A percentile compares a stretch with the other conserved stretches of the same genome.
phyloP scores from a whole-genome alignment of 2,329 filamentous ascomycete species.

The Aureobasidium sp. region DNA sequence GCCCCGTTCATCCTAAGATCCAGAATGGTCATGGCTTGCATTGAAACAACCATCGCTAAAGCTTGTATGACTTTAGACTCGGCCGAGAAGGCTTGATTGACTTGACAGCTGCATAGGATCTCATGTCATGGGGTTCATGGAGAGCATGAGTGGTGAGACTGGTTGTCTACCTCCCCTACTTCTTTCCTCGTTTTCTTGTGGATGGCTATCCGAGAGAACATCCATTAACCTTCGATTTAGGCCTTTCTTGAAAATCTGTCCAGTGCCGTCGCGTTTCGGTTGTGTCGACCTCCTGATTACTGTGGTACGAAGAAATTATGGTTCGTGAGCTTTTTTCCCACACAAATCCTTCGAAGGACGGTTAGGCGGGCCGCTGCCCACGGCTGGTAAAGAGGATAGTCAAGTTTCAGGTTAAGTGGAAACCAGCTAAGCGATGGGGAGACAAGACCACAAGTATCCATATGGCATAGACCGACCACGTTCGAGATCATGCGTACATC shows the following conservation, averaged over 20 bases:
- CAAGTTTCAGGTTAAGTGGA: constrained; percentile 1
- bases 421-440: neutral
- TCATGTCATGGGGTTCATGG: neutral
- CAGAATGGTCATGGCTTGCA: constrained; percentile 1
- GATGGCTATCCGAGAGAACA: neutral
- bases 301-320: neutral
- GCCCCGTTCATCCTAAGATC: neutral
- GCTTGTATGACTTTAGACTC: constrained; percentile 11
- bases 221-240: neutral
- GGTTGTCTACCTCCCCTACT: too few relatives aligned
- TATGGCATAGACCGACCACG: too few relatives aligned
- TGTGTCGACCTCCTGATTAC: neutral
- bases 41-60: neutral
- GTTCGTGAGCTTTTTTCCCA: too few relatives aligned
- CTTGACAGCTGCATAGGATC: neutral
- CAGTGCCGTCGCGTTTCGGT: too few relatives aligned
- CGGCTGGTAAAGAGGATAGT: neutral
- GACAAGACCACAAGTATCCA: too few relatives aligned
- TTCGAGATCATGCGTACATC: neutral
- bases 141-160: neutral
- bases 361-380: neutral
- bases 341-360: neutral
- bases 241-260: neutral
- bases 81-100: constrained; percentile 2
- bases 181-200: too few relatives aligned